Evolutionary conservation across 768 basidiomycete genomes (phyloP).

Genomic region (Suillus subaureus): DNA sequence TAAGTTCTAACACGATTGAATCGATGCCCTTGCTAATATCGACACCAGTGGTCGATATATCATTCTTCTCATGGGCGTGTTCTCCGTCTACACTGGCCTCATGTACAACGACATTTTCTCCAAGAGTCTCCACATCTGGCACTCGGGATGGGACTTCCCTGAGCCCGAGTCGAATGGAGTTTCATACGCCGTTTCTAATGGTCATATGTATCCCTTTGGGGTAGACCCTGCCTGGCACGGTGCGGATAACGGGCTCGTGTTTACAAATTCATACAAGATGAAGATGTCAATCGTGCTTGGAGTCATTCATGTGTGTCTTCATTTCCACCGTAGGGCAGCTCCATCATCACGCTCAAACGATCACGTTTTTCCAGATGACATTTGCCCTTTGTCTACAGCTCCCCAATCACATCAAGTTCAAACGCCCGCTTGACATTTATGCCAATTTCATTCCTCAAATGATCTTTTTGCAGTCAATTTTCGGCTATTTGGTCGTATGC

Average conservation of each 20-base stretch:
- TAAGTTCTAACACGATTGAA: constrained; percentile 44
- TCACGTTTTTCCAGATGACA: constrained; percentile 74
- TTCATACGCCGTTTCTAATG: constrained; percentile 56
- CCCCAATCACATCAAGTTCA: constrained; percentile 94
- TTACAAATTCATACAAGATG: constrained; percentile 99
- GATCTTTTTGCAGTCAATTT: constrained; percentile 96
- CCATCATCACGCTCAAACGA: constrained; percentile 11
- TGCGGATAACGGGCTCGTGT: constrained; percentile 87
- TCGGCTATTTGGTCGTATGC: constrained; percentile 92
- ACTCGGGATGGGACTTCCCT: constrained; percentile 86
- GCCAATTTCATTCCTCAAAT: constrained; percentile 97
- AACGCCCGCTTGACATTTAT: constrained; percentile 82
- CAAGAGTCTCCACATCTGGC: constrained; percentile 83
- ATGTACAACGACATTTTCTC: constrained; percentile 99
- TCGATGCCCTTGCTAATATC: constrained; percentile 21
- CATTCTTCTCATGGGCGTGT: constrained; percentile 96
- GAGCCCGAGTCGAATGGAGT: constrained; percentile 48
- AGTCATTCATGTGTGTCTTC: constrained; percentile 84
- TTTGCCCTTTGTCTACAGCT: constrained; percentile 96
- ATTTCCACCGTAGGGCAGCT: constrained; percentile 2
- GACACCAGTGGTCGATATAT: constrained; percentile 89
- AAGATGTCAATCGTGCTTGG: constrained; percentile 98
- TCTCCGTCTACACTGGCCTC: constrained; percentile 95
- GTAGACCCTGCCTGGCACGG: constrained; percentile 96
- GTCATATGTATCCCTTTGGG: constrained; percentile 87